A percentile compares a stretch with the other conserved stretches of the same genome.
Evolutionary conservation across 1,284 basidiomycete species (phyloP).

Genomic region (Ganoderma lingzhi): DNA sequence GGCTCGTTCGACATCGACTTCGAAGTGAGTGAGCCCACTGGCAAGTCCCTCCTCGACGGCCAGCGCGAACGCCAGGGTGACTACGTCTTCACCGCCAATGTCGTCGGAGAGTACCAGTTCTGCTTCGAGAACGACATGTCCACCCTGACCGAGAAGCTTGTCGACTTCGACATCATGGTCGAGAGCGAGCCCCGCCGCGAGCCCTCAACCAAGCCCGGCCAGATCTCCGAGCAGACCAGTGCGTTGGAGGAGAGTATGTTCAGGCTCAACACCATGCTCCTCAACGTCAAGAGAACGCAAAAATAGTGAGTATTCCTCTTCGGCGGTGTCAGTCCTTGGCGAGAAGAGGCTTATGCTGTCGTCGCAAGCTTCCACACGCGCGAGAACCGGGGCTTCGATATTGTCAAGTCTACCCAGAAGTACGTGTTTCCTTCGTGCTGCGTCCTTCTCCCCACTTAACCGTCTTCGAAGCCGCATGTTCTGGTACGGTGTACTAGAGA

Average conservation of each 20-base stretch:
- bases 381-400: conserved; percentile 83
- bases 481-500: conserved; percentile 89
- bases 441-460: conserved; percentile 29
- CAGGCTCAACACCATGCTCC: conserved; percentile 85
- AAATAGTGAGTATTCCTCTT: conserved; percentile 76
- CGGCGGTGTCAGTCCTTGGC: not conserved
- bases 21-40: conserved; percentile 89
- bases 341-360: conserved; percentile 17
- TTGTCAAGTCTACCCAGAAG: conserved; percentile 84
- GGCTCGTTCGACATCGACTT: conserved; percentile 98
- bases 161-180: conserved; percentile 98
- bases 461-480: conserved; percentile 73
- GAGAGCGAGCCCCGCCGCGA: conserved; percentile 92
- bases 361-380: conserved; percentile 76
- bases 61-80: conserved; percentile 93
- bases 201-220: conserved; percentile 81
- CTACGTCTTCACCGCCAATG: conserved; percentile 96
- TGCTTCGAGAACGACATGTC: conserved; percentile 99
- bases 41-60: conserved; percentile 88
- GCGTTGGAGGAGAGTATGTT: conserved; percentile 94
- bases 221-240: conserved; percentile 90
- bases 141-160: conserved; percentile 87
- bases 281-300: conserved; percentile 89
- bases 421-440: conserved; percentile 42
- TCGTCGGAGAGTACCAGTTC: conserved; percentile 95